Base-by-base conservation (phyloP, 2,329 filamentous ascomycete genomes). In the Domatiomyces globalis region DNA sequence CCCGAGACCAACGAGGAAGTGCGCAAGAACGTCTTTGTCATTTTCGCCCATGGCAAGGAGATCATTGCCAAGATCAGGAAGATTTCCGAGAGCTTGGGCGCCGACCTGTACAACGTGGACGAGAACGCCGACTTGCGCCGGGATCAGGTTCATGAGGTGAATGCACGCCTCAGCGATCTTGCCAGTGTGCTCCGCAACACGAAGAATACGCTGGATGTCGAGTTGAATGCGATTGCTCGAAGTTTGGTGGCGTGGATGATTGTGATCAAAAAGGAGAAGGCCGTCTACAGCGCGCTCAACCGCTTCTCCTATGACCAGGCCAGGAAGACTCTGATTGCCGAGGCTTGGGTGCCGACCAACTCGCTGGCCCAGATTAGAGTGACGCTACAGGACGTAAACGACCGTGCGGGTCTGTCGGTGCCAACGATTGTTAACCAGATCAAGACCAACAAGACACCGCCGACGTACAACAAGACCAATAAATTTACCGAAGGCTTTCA, bases 371-470 rank as follows among this genome's bases (percentile, higher is more conserved):
- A 89, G 58, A 95, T 98, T 70, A 87, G 94, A 65, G 85, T 88
- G 17, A 95, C 90, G 1, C 76, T 98, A 49, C 89, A 95, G 61
- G 90, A 98, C 66, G 92, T 98, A 61, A 98, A 94, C 59, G 94
- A 95, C 69, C 81, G 88, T 57, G 92, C 92, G 59, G 92, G 94
- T 25, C 77, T 96, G 51, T 94, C 90, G n/a, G 88, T 96, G 25
- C 90, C 94, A 6, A 96, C 90, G 49, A 96, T 98, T 63, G 90
- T 98, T 73, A 96, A 96, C 68, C 88, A 95, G 72, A 92, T 98
- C 65, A 83, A 82, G 62, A 96, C 90, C 44, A 95, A 89, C 72
- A 96, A 95, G 76, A 96, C 87, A 5, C 92, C 94, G 22, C 92
- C 92, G 0, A 98, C 92, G 0, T 96, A 94, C 68, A 81, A 95